Evolutionary conservation across 805 yeast species (phyloP).

Genomic region (Lipomyces kockii): DNA sequence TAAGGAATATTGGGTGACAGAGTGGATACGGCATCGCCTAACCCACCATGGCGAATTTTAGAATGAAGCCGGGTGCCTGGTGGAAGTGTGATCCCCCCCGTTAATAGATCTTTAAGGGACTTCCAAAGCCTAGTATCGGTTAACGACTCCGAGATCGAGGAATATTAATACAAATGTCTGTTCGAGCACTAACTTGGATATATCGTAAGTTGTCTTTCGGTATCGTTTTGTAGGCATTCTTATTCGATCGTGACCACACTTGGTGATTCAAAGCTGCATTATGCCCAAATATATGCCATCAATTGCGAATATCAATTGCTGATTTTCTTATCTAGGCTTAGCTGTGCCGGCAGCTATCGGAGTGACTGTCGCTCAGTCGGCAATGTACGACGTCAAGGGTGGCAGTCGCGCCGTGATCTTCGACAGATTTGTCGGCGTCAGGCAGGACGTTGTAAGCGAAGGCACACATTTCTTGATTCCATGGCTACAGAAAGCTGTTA

Average conservation of each 20-base stretch:
- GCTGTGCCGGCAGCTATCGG: slow-evolving; percentile 48
- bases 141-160: not conserved
- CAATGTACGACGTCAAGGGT: slow-evolving; percentile 93
- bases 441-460: slow-evolving; percentile 87
- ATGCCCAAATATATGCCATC: not conserved
- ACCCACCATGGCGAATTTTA: not conserved
- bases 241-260: not conserved
- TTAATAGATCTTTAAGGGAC: not conserved
- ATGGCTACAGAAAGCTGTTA: slow-evolving; percentile 91
- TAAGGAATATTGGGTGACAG: not conserved
- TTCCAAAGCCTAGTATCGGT: not conserved
- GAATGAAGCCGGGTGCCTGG: too few relatives aligned
- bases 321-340: slow-evolving; percentile 29
- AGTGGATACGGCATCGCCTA: not conserved
- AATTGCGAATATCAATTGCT: not conserved
- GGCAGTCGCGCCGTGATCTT: slow-evolving; percentile 95
- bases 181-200: slow-evolving; percentile 29
- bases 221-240: too few relatives aligned
- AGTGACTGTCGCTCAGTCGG: slow-evolving; percentile 72
- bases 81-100: too few relatives aligned
- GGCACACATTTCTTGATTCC: slow-evolving; percentile 96
- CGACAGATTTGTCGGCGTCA: slow-evolving; percentile 88
- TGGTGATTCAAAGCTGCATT: not conserved
- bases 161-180: slow-evolving; percentile 14
- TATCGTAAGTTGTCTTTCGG: slow-evolving; percentile 21